Evolutionary conservation across 345 rosid genomes (phyloP).

Genomic region (Salix viminalis): DNA sequence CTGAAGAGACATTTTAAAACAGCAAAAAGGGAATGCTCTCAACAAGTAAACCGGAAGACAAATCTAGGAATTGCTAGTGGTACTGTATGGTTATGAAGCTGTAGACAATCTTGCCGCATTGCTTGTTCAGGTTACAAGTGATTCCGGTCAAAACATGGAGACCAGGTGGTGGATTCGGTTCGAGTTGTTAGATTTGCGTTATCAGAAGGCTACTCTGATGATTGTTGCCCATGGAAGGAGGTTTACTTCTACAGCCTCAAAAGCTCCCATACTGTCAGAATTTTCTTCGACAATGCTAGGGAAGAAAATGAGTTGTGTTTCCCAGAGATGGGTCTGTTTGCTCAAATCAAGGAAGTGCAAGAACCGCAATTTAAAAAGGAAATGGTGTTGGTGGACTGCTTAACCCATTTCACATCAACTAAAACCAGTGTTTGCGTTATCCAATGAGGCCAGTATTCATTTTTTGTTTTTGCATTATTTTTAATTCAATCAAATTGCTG

Average conservation of each 20-base stretch:
- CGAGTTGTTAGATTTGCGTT: neutral
- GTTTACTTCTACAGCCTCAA: conserved; percentile 9
- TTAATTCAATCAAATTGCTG: neutral
- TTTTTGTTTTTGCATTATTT: too few species aligned
- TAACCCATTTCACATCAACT: neutral
- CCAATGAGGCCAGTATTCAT: too few species aligned
- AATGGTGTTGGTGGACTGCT: conserved; percentile 13
- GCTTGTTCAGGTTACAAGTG: conserved; percentile 6
- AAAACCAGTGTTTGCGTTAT: neutral
- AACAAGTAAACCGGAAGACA: neutral
- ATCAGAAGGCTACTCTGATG: neutral
- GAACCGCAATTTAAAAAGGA: conserved; percentile 2
- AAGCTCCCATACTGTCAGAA: conserved; percentile 14
- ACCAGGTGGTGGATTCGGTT: conserved; percentile 5
- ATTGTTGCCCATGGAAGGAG: conserved; percentile 16
- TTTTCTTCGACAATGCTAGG: conserved; percentile 2
- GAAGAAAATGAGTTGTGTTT: conserved; percentile 5
- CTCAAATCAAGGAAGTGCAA: conserved; percentile 15
- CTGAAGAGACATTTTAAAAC: neutral
- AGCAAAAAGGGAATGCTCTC: conserved; percentile 14
- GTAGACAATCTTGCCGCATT: neutral
- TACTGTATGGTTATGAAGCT: conserved; percentile 4
- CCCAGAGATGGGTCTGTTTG: conserved; percentile 16
- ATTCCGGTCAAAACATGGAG: conserved; percentile 8
- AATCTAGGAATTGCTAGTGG: conserved; percentile 1